Conservation (phyloP, 495 filamentous ascomycete species). For the Talaromyces nanjingensis region DNA sequence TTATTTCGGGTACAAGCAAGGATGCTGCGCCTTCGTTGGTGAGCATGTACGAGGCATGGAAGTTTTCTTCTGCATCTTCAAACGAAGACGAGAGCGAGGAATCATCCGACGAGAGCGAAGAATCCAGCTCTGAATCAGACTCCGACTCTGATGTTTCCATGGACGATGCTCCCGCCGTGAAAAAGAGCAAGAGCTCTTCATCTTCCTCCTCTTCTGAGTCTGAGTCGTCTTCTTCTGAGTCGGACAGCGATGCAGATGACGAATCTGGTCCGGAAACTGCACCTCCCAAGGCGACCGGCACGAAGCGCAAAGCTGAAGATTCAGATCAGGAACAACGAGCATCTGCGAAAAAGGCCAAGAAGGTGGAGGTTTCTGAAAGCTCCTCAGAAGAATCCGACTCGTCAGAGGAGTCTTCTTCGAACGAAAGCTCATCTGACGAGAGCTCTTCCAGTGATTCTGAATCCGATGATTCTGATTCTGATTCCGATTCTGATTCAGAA, state of each 20-base stretch:
- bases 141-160: constrained; percentile 51
- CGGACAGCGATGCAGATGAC: constrained; percentile 57
- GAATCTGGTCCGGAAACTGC: constrained; percentile 42
- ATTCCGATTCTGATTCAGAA: constrained; percentile 17
- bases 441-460: constrained; percentile 26
- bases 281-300: constrained; percentile 30
- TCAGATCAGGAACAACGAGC: constrained; percentile 28
- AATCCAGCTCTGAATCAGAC: constrained; percentile 11
- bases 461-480: constrained; percentile 22
- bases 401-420: constrained; percentile 24
- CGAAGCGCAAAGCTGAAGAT: constrained; percentile 58
- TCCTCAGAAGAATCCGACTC: constrained; percentile 20
- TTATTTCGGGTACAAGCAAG: constrained; percentile 15
- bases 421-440: constrained; percentile 30
- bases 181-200: constrained; percentile 21
- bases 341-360: constrained; percentile 30
- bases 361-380: constrained; percentile 25
- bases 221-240: constrained; percentile 46
- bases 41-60: constrained; percentile 44
- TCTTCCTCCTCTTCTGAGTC: constrained; percentile 40
- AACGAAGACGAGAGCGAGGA: constrained; percentile 24
- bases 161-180: constrained; percentile 40
- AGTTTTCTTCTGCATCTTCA: constrained; percentile 10
- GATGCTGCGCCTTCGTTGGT: constrained; percentile 28
- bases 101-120: background rate